A percentile compares a stretch with the other conserved stretches of the same genome.
phyloP scores from a whole-genome alignment of 1,284 basidiomycete species.

The Ceratobasidium sp. region DNA sequence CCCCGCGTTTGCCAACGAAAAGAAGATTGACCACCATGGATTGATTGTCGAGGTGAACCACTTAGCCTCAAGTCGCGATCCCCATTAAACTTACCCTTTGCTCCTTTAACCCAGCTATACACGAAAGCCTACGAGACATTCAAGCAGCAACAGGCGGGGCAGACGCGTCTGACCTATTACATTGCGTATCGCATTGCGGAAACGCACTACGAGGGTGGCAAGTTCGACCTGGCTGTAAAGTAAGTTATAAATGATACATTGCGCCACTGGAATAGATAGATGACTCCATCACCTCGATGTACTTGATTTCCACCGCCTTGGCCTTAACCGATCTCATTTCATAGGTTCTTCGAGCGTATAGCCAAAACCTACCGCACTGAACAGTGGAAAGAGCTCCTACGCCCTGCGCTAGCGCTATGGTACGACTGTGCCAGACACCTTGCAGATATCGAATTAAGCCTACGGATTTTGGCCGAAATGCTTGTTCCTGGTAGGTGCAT shows the following conservation, averaged over 20 bases:
- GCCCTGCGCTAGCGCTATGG: conserved; percentile 75
- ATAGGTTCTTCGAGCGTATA: conserved; percentile 87
- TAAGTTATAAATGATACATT: conserved; percentile 53
- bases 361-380: conserved; percentile 83
- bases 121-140: conserved; percentile 90
- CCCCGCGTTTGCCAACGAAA: conserved; percentile 75
- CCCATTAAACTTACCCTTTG: conserved; percentile 13
- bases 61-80: background rate
- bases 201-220: conserved; percentile 76
- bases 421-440: conserved; percentile 78
- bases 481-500: conserved; percentile 66
- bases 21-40: conserved; percentile 84
- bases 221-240: conserved; percentile 84
- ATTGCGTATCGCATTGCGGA: conserved; percentile 87
- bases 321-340: too few relatives aligned
- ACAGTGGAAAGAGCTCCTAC: conserved; percentile 73
- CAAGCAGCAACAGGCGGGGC: conserved; percentile 67
- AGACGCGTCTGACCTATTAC: conserved; percentile 78
- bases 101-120: conserved; percentile 71
- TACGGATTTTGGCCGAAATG: conserved; percentile 80
- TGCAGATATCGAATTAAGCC: conserved; percentile 75
- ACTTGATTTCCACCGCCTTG: background rate
- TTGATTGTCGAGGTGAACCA: conserved; percentile 76
- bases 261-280: conserved; percentile 3
- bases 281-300: background rate